Base-by-base conservation (phyloP, 2,329 filamentous ascomycete genomes). In the Cordyceps farinosa region DNA sequence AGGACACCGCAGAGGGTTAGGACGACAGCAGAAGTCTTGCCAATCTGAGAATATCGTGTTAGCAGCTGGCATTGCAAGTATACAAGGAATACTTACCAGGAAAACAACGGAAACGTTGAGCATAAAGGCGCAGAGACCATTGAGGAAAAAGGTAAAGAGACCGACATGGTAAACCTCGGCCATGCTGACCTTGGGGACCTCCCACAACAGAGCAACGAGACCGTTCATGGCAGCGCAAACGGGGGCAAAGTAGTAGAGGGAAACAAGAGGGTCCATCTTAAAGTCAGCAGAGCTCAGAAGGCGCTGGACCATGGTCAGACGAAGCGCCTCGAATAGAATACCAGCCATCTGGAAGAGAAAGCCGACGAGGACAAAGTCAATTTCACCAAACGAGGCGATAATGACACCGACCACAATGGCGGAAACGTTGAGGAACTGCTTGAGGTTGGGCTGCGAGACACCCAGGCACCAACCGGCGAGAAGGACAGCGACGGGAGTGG, bases 351-450 rank as follows among this genome's bases (percentile, higher is more conserved):
- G 91, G 83, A 87, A 92, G 67, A 92, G 75, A 78, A 95, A 90
- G 67, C 91, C 91, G 68, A 86, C 82, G 77, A 90, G 81, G 71
- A 91, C 90, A 74, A 99, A 99, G 75, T 93, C 88, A 77, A 99
- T 96, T 81, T 99, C 95, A 71, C 95, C 95, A 67, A 96, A 86
- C 1, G 94, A 97, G 56, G 95, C 95, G 73, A 99, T 92, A 68
- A 97, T 82, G 70, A 98, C 93, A 82, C 95, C 95, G 60, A 98
- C 77, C 57, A 98, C 95, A 71, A 99, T 99, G 75, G 94, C 85
- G 48, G 91, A 95, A 66, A 99, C 93, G 74, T 99, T 99, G 74
- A 91, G 84, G 71, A 99, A 89, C 55, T 92, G 90, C 81, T 88
- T 94, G 69, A 95, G 75, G 79, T 92, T 96, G 60, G 92, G 90